Percentiles rank a stretch among this genome's conserved stretches.
These are phyloP conservation scores for Wickerhamiella kurtzmanii DNA, from an alignment of 805 yeast genomes.

Conservation along the genomic window DNA sequence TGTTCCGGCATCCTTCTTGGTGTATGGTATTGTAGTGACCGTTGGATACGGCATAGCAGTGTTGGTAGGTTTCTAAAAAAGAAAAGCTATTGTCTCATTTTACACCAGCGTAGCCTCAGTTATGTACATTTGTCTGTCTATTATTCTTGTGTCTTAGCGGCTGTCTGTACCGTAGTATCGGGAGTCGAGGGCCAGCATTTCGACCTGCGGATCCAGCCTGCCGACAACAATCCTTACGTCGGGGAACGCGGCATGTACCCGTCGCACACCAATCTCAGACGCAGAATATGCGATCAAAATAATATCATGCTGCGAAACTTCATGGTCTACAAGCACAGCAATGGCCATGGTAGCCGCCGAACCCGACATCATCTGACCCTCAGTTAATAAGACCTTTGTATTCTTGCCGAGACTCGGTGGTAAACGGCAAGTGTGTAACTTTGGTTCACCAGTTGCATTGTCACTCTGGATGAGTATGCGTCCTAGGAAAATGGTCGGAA, in stretches of 20 bases:
- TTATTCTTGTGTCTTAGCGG: not conserved
- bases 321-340: slow-evolving; percentile 74
- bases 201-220: slow-evolving; percentile 40
- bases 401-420: slow-evolving; percentile 32
- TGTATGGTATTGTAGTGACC: slow-evolving; percentile 58
- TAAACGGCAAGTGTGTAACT: slow-evolving; percentile 64
- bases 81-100: not conserved
- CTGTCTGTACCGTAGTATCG: slow-evolving; percentile 57
- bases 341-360: slow-evolving; percentile 93
- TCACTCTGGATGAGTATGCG: slow-evolving; percentile 80
- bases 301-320: slow-evolving; percentile 46
- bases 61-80: slow-evolving; percentile 34
- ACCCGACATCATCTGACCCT: slow-evolving; percentile 82
- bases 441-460: slow-evolving; percentile 85
- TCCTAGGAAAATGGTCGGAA: slow-evolving; percentile 71
- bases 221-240: slow-evolving; percentile 58
- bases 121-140: not conserved
- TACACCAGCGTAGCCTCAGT: not conserved
- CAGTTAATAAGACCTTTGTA: slow-evolving; percentile 51
- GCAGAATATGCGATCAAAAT: slow-evolving; percentile 58
- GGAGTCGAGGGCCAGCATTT: slow-evolving; percentile 58
- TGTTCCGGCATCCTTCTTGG: slow-evolving; percentile 70
- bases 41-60: slow-evolving; percentile 69
- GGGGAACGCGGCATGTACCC: slow-evolving; percentile 65
- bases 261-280: slow-evolving; percentile 62